Evolutionary conservation across 2,329 filamentous ascomycete species (phyloP), one percentile per base, ranked within the genome.

Genomic region (Fusarium bactridioides): DNA sequence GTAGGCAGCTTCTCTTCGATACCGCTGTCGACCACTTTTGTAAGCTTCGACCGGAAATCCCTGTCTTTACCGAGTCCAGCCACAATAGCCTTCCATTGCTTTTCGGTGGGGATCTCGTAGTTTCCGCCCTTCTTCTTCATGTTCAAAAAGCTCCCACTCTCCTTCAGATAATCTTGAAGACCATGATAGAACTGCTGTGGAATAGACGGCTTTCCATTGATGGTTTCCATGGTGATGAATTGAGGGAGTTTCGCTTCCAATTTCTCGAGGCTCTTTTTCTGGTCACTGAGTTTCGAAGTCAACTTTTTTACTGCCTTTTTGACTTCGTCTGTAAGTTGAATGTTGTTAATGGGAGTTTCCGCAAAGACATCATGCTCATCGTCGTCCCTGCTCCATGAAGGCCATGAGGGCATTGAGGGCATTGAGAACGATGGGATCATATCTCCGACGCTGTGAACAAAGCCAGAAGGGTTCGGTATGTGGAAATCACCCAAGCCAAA

Each of bases 161-260:
- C 79, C 25, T 81, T 82, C 53, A 92, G 86, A 63, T 86, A 84
- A 59, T 87, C 86, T 29, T 85, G 83, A 13, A 94, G 78, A 1
- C 91, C 91, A 62, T 88, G 84, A 87, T 89, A 94, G 67, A 94
- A 92, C 6, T 89, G 86, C 29, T 88, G 84, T 0, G 87, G 82
- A 21, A 93, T 86, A 27, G 87, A 80, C 1, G 83, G 80, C 15
- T 86, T 84, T 19, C 90, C 91, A 35, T 87, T 79, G 38, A 82
- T 79, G 12, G 85, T 83, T 19, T 86, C 83, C 71, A 92, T 85
- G 66, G 88, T 86, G 9, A 93, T 82, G 15, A 86, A 74, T 18
- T 86, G 83, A 0, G 92, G 91, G 7, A 93, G 79, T 8, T 87
- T 80, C 0, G 81, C 74, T 51, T 86, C 77, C 6, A 92, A 76